Conservation (phyloP, 2,329 filamentous ascomycete species). For the Acarospora socialis region DNA sequence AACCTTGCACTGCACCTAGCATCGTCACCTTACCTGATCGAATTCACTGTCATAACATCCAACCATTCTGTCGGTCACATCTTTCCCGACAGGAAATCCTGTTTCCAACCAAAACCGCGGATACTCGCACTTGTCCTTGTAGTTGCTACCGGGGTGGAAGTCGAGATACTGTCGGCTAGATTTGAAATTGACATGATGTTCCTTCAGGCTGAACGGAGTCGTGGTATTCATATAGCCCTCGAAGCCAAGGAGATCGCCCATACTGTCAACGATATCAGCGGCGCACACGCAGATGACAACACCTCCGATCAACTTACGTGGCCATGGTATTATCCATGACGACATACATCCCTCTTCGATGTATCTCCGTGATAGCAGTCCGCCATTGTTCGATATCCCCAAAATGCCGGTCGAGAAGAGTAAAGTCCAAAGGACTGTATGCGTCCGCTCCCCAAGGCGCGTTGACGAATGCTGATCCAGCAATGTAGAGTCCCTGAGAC, state of each 20-base stretch:
- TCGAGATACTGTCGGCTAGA: slow-evolving; percentile 41
- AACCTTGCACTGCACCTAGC: neutral
- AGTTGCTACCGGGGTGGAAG: slow-evolving; percentile 40
- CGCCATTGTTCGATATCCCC: slow-evolving; percentile 46
- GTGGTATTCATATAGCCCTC: slow-evolving; percentile 45
- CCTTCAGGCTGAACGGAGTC: slow-evolving; percentile 39
- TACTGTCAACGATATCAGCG: slow-evolving; percentile 19
- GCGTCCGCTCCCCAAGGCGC: slow-evolving; percentile 49
- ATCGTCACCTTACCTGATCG: slow-evolving; percentile 45
- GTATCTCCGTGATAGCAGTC: slow-evolving; percentile 44
- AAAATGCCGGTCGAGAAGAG: slow-evolving; percentile 48
- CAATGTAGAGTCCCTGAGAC: slow-evolving; percentile 43
- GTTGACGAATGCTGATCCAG: slow-evolving; percentile 51
- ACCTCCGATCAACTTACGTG: slow-evolving; percentile 31
- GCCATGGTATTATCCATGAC: slow-evolving; percentile 52
- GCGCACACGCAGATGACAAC: neutral
- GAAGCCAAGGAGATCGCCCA: slow-evolving; percentile 51
- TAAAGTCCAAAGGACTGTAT: slow-evolving; percentile 47
- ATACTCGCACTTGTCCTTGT: slow-evolving; percentile 41
- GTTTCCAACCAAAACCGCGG: slow-evolving; percentile 48
- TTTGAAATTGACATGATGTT: slow-evolving; percentile 47
- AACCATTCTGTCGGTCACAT: slow-evolving; percentile 32
- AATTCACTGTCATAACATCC: slow-evolving; percentile 52
- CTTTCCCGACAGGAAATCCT: slow-evolving; percentile 35
- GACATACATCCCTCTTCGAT: slow-evolving; percentile 49